phyloP scores from a whole-genome alignment of 2,329 filamentous ascomycete species.

The Incumbomyces delicatus region DNA sequence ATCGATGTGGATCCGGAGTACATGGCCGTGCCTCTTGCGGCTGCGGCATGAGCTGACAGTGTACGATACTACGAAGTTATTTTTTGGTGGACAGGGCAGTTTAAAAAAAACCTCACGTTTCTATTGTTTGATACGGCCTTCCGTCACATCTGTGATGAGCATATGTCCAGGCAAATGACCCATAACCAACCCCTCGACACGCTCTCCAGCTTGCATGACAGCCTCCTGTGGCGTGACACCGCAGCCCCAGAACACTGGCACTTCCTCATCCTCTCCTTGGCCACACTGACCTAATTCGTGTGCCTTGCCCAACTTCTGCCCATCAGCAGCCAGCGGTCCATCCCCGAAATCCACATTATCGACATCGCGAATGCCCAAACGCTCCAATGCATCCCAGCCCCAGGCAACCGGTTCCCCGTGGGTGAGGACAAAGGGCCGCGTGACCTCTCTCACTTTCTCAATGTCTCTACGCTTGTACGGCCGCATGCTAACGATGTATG shows the following conservation, averaged over 20 bases:
- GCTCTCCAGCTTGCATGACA: constrained; percentile 42
- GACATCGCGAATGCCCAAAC: constrained; percentile 47
- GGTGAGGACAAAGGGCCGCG: constrained; percentile 44
- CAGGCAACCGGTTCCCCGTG: constrained; percentile 58
- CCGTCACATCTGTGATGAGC: constrained; percentile 45
- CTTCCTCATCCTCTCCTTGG: constrained; percentile 30
- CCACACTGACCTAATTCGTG: constrained; percentile 11
- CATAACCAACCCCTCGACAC: constrained; percentile 47
- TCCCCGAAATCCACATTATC: constrained; percentile 50
- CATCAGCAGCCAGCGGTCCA: constrained; percentile 29
- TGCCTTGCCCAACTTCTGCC: constrained; percentile 21
- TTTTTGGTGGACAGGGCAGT: too few relatives aligned
- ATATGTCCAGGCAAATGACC: constrained; percentile 55
- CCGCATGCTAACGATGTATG: constrained; percentile 55
- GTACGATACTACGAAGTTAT: too few relatives aligned
- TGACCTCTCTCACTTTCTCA: constrained; percentile 45
- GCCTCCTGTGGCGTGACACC: constrained; percentile 58
- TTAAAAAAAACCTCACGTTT: too few relatives aligned
- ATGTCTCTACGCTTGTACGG: constrained; percentile 44
- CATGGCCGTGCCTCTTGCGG: not conserved
- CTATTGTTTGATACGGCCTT: constrained; percentile 13
- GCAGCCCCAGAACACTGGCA: constrained; percentile 55
- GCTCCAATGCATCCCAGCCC: constrained; percentile 49
- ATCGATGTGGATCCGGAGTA: constrained; percentile 3
- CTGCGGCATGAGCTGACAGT: not conserved